Base-by-base conservation (phyloP, 768 basidiomycete species). In the Boletus insuetus region DNA sequence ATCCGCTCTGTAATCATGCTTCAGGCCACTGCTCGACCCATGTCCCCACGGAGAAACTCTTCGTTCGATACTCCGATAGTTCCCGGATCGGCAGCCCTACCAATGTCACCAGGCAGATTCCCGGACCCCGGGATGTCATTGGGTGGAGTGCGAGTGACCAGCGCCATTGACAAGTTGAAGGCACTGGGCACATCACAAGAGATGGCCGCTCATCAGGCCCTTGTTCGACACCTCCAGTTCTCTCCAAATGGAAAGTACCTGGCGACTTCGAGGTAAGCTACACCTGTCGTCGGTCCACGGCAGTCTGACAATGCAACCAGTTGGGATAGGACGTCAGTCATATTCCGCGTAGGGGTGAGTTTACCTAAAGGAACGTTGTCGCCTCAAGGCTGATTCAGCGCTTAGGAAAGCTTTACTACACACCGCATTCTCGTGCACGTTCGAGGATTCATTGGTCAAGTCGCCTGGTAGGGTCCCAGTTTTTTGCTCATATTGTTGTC, bases 211-310 rank as follows among this genome's bases (percentile, higher is more conserved):
- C 81, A 82, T 51, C 69, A 71, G 42, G 82, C 81, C 7, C 73
- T 82, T 24, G 81, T 82, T 19, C 67, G 80, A 45, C 79, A 82
- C 58, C 63, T 82, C 44, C 79, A 82, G 55, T 82, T 82, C 64
- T 82, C 82, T 14, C 82, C 81, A 6, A 76, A 80, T 58, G 81
- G 81, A 37, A 73, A 74, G 59, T 80, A 75, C 61, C 58, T 82
- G 57, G 81, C 82, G 4, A 82, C 82, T 2, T 81, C 82, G 32
- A 81, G 80, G 73, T 76, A 53, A 29, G 70, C 58, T 42, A 40
- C 11, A 14, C n/a, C 20, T 46, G 31, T 34, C 53, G 56, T 38
- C 13, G 45, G 31, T 35, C 39, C 20, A 32, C 59, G 51, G 26
- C 19, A 22, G 43, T 34, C 42, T 49, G 39, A 63, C 58, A 49